Evolutionary conservation across 2,329 filamentous ascomycete genomes (phyloP), one percentile per base, ranked within the genome.

Genomic region (Alternaria angustiovoidea): DNA sequence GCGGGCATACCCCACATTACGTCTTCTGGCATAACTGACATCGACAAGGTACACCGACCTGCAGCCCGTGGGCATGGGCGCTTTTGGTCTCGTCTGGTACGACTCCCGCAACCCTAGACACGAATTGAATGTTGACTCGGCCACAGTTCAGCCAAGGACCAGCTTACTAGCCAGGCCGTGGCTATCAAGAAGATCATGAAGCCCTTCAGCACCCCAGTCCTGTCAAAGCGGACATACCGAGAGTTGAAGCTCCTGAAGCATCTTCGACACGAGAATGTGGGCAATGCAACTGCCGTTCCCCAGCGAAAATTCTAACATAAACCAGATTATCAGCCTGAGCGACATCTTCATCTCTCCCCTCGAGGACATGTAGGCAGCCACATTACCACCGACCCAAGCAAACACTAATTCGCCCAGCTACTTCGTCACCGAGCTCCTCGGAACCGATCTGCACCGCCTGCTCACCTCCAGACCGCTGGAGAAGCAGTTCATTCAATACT

Each of bases 131-230:
- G 60, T 64, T 72, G 38, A 77, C 62, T 16, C 16, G 20, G 8
- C 51, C 59, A 54, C 78, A 98, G 94, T 82, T 98, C 95, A 67
- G 95, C 95, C 59, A 94, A 93, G 82, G 95, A 99, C 81, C 94
- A 98, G 84, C 93, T 99, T 81, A 98, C 95, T 62, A 92, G 88
- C 79, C 94, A 97, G 81, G 93, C 94, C 81, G 95, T 99, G 63
- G 95, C 95, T 61, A 94, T 99, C 79, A 99, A 99, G 88, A 99
- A 99, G 88, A 99, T 99, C 78, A 98, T 99, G 94, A 99, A 98
- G 85, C 95, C 95, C 9, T 99, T 99, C 83, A 97, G 94, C 86
- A 99, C 95, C n/a, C 94, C 95, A 1, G 95, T 99, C 60, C 86
- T 99, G 48, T 95, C 95, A 60, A 99, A 99, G 85, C 88, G 95